Evolutionary conservation across 352 stramenopile species (phyloP).

Genomic region (Globisporangium takayamanum): DNA sequence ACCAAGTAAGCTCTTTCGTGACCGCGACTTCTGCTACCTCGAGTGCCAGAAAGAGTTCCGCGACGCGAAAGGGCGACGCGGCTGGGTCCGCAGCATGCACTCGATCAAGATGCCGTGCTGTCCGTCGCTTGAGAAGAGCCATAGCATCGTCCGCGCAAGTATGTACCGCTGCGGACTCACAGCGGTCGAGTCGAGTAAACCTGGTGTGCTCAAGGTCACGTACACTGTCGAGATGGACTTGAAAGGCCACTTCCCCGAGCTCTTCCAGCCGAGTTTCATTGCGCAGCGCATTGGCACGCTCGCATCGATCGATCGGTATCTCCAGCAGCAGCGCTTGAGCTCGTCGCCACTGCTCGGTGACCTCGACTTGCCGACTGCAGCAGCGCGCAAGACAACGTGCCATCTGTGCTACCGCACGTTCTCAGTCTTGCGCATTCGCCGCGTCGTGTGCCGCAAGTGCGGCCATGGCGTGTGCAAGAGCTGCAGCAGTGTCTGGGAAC

Average conservation of each 20-base stretch:
- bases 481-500: constrained; percentile 75
- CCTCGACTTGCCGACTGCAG: constrained; percentile 42
- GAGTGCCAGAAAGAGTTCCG: constrained; percentile 84
- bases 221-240: constrained; percentile 84
- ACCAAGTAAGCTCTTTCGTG: constrained; percentile 61
- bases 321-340: constrained; percentile 79
- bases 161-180: constrained; percentile 78
- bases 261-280: constrained; percentile 62
- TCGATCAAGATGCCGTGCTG: constrained; percentile 54
- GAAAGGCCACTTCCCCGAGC: constrained; percentile 69
- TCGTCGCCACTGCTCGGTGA: constrained; percentile 70
- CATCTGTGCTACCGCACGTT: constrained; percentile 76
- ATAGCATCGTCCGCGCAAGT: constrained; percentile 68
- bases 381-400: constrained; percentile 24
- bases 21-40: constrained; percentile 80
- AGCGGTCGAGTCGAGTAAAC: constrained; percentile 67
- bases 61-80: constrained; percentile 43
- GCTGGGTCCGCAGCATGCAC: constrained; percentile 51
- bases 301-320: constrained; percentile 63
- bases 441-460: constrained; percentile 72
- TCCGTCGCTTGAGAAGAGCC: constrained; percentile 37
- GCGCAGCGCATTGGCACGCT: constrained; percentile 59
- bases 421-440: constrained; percentile 31
- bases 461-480: constrained; percentile 66
- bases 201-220: constrained; percentile 66